Evolutionary conservation across 192 early-diverging fungal species (phyloP).

Genomic region (Piromyces sp.): DNA sequence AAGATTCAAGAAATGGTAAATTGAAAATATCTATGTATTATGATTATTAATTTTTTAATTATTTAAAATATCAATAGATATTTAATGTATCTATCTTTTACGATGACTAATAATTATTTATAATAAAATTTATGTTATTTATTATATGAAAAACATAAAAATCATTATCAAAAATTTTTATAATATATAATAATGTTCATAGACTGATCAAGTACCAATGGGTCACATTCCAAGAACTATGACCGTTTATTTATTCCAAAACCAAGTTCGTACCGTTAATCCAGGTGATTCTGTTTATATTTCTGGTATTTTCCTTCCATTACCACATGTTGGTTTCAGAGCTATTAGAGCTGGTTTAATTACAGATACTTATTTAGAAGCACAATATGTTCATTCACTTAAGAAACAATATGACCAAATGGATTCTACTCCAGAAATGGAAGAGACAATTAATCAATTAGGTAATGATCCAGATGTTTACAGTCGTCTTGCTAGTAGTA

Average conservation of each 20-base stretch:
- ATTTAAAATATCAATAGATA: no score
- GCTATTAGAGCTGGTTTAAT: conserved; percentile 77
- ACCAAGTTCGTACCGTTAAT: conserved; percentile 54
- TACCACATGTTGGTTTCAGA: conserved; percentile 81
- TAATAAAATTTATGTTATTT: no score
- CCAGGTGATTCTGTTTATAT: conserved; percentile 78
- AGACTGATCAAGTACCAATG: conserved; percentile 95
- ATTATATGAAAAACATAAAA: no score
- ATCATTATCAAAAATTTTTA: no score
- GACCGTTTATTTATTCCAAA: conserved; percentile 75
- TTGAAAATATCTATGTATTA: neutral
- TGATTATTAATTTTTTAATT: neutral
- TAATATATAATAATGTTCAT: no score
- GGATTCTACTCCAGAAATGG: conserved; percentile 8
- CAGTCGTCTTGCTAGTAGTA: conserved; percentile 48
- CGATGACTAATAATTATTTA: no score
- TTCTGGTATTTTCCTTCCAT: conserved; percentile 75
- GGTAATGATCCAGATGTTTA: conserved; percentile 53
- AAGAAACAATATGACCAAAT: conserved; percentile 88
- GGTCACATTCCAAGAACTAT: conserved; percentile 94
- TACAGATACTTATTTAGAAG: conserved; percentile 88
- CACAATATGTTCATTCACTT: conserved; percentile 62
- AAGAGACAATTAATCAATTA: conserved; percentile 22
- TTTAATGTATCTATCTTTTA: no score
- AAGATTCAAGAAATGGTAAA: conserved; percentile 83